Evolutionary conservation across 129 eudicot genomes (phyloP).

Genomic region (Saussurea involucrata): DNA sequence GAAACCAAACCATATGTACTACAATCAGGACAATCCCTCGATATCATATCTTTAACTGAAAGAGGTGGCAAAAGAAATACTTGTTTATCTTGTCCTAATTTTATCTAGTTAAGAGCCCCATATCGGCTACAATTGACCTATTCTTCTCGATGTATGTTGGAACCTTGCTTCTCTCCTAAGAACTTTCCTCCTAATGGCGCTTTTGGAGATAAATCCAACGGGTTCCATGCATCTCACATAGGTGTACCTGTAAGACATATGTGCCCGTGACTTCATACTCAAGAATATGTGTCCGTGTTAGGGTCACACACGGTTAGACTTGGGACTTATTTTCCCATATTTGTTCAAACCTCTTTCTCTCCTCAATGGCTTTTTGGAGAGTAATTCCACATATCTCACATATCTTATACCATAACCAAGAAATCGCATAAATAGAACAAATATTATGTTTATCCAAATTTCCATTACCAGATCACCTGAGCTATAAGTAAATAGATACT

Average conservation of each 20-base stretch:
- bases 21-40: background rate
- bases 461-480: background rate
- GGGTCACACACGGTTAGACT: background rate
- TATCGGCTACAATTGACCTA: background rate
- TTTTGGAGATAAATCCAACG: background rate
- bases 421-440: conserved; percentile 6
- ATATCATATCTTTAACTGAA: background rate
- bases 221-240: background rate
- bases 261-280: background rate
- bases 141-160: background rate
- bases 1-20: background rate
- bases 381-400: background rate
- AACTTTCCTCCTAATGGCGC: background rate
- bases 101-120: background rate
- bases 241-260: background rate
- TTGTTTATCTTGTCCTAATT: background rate
- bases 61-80: background rate
- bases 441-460: background rate
- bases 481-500: background rate
- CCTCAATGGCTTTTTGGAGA: background rate
- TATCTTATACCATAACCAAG: background rate
- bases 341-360: background rate
- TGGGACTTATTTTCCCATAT: background rate
- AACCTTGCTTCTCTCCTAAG: background rate
- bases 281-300: background rate